Base-by-base conservation (phyloP, 441 rosid genomes). In the Pelargonium cotyledonis region DNA sequence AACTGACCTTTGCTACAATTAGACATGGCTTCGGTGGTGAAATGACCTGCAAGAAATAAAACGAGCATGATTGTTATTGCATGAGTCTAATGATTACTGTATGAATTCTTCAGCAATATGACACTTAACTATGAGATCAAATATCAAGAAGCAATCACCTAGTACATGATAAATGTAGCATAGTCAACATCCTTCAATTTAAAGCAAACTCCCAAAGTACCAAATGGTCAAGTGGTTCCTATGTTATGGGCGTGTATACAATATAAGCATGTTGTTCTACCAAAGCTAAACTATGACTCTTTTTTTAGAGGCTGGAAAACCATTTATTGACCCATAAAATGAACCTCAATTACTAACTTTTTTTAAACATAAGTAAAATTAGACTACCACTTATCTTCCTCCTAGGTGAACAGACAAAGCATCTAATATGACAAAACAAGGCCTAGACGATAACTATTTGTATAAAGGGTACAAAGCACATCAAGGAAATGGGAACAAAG, bases 1-100 rank as follows among this genome's bases (percentile, higher is more conserved):
- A 31, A 79, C 85, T 60, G 64, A 93, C 98, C 95, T 71, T 86
- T 41, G 77, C 80, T 71, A 85, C 74, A 68, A 89, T 76, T 72
- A 81, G 93, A 73, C 90, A 83, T 65, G 88, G 85, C 67, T 85
- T 84, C 76, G 80, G 83, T 0, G 78, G 66, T 23, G 78, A 81
- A 72, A 86, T 86, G 79, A 83, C 81, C 98, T 94, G 89, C 81
- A 77, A 3, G 47, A 14, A n/a, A 69, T 66, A 67, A 65, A 78
- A 71, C 35, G 67, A 76, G 66, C 16, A 6, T 68, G 66, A 70
- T 69, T 3, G 21, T 58, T 60, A 67, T 57, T 23, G 66, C 61
- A 10, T 8, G 35, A 3, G 21, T n/a, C 19, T 49, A 65, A 60
- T 9, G 55, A 14, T 9, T 47, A 10, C 15, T 47, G 14, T 11